Percentiles rank a stretch among this genome's conserved stretches.
Conservation (phyloP, 2,329 filamentous ascomycete genomes). For the Calonectria fujianensis region DNA sequence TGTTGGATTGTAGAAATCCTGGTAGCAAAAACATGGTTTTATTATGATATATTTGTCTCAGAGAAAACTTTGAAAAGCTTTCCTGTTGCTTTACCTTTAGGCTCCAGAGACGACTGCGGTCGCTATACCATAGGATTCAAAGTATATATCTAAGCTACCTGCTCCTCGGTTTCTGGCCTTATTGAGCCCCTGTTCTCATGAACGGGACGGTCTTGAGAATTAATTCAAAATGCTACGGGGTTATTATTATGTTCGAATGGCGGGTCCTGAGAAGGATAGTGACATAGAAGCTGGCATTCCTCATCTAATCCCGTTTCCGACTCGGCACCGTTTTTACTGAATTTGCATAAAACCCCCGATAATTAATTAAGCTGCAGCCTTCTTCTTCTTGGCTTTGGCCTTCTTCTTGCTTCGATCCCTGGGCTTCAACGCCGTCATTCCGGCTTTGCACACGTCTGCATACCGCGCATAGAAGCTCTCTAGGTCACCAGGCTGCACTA, state of each 20-base stretch:
- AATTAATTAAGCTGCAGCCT: conserved; percentile 55
- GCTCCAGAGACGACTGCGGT: too few species aligned
- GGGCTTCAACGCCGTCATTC: conserved; percentile 94
- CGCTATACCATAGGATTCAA: too few species aligned
- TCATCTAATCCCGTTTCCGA: neutral
- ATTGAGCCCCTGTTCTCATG: too few species aligned
- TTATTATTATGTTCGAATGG: neutral
- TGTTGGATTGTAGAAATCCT: too few species aligned
- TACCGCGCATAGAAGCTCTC: conserved; percentile 90
- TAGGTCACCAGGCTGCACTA: conserved; percentile 85
- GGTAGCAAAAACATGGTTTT: too few species aligned
- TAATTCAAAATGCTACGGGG: too few species aligned
- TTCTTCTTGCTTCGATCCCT: conserved; percentile 92
- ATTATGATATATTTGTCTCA: too few species aligned
- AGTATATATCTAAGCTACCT: too few species aligned
- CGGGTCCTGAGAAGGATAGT: conserved; percentile 17
- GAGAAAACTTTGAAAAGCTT: too few species aligned
- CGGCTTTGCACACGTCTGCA: conserved; percentile 91
- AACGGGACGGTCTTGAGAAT: too few species aligned
- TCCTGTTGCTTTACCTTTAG: too few species aligned
- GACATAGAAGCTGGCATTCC: neutral
- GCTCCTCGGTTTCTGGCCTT: too few species aligned
- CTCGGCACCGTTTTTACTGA: neutral
- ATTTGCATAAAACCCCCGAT: neutral
- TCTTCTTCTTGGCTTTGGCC: conserved; percentile 85